Base-by-base conservation (phyloP, 352 stramenopile species). In the Phytophthora pluvialis region DNA sequence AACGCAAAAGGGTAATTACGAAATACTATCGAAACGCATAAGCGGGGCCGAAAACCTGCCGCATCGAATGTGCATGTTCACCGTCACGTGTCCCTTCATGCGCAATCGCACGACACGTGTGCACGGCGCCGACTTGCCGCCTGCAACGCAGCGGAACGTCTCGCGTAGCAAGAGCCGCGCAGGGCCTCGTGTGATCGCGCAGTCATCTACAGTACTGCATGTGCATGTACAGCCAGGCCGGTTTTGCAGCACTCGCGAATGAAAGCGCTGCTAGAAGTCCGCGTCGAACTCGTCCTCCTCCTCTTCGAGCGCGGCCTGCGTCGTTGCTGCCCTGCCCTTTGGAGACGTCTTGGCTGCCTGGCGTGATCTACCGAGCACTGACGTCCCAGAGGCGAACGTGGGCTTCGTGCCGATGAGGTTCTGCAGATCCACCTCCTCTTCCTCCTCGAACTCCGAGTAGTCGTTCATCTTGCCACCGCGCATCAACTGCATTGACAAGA, bases 391-490 rank as follows among this genome's bases (percentile, higher is more conserved):
- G 25, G 29, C 13, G 32, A 69, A 62, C 0, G 43, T 33, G 5
- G 57, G 33, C 45, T 73, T 81, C 11, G 62, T 56, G 10, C 82
- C 81, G n/a, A 91, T 90, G 54, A 93, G 75, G n/a, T 86, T 90
- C 53, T 87, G 77, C 44, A 91, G 52, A 71, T 94, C 74, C 28
- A 91, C 74, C 29, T 89, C 81, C 15, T 92, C 83, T 46, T 94
- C 86, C 40, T 92, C 83, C 44, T 94, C 81, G 50, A 93, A 93
- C 64, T 92, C 82, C 4, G 79, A 92, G 63, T 90, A 89, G 47
- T 93, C 86, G 52, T 77, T 73, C 64, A 93, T 87, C 54, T 85
- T 91, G 21, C 74, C 80, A 8, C 83, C 82, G n/a, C 84, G 81
- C 43, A 94, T 80, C 12, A 91, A 59, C 83, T 90, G 44, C 3